Conservation (phyloP, 192 early-diverging fungal genomes). For the Entophlyctis luteolus region DNA sequence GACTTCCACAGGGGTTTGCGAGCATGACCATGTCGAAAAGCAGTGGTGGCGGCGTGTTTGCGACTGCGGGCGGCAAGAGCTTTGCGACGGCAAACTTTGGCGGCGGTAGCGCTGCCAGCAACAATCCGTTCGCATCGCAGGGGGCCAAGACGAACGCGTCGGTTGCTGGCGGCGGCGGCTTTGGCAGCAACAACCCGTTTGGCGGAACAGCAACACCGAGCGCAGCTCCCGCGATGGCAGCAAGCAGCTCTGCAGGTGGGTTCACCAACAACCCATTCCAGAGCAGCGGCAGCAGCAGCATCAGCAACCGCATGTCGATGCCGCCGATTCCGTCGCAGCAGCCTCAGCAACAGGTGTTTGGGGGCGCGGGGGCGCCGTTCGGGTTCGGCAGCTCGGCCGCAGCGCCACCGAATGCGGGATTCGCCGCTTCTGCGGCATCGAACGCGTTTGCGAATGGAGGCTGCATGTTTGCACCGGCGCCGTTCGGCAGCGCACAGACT, state of each 20-base stretch:
- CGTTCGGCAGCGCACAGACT: not conserved
- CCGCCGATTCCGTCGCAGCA: not conserved
- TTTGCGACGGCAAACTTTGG: no score
- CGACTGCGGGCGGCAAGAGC: no score
- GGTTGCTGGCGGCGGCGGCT: no score
- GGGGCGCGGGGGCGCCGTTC: not conserved
- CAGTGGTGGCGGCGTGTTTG: no score
- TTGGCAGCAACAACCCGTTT: slow-evolving; percentile 4
- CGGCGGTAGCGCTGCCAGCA: no score
- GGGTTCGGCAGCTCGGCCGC: not conserved
- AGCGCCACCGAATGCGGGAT: not conserved
- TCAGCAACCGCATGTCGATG: not conserved
- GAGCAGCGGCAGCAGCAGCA: not conserved
- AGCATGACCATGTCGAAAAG: no score
- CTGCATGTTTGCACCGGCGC: not conserved
- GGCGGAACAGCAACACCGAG: not conserved
- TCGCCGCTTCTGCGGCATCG: not conserved
- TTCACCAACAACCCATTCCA: slow-evolving; percentile 4
- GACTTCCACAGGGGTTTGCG: no score
- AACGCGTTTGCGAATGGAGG: not conserved
- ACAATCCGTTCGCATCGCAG: slow-evolving; percentile 19
- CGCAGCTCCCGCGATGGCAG: no score
- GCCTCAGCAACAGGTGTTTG: not conserved
- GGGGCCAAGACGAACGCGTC: no score
- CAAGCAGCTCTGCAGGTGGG: not conserved